Base-by-base conservation (phyloP, 1,139 yeast species). In the Pichia sp. region DNA sequence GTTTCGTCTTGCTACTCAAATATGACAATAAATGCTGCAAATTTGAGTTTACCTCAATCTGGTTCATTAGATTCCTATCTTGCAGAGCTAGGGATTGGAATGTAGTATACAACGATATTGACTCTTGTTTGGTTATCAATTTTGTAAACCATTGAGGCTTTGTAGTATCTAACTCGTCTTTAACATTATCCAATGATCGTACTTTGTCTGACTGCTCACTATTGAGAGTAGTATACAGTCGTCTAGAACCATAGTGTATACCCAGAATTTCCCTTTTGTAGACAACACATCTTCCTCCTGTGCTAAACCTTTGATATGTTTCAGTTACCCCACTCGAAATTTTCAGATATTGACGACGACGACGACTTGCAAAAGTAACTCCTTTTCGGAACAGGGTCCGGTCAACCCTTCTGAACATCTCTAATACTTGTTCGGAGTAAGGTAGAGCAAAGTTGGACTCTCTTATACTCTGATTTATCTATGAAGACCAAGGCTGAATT, bases 1-100 rank as follows among this genome's bases (percentile, higher is more conserved):
- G 19, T 26, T 43, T n/a, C 3, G 34, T 19, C 31, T 41, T 16
- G 19, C 13, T 23, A 1, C 48, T 34, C 13, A 54, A 13, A 34
- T 34, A 54, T 29, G 58, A 45, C n/a, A 57, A 16, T 34, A 56
- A 47, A n/a, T 56, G 54, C 23, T 57, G 60, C 15, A 57, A 32
- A 53, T 57, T 57, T 8, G 54, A 47, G 8, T 45, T 47, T 5
- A 41, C 36, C 40, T 54, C 57, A 11, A 41, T 50, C 11, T 43
- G 36, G 4, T 45, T 45, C n/a, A 19, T 32, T n/a, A 49, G 5
- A n/a, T 44, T 8, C 10, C 38, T 26, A 29, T 50, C 32, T 7
- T 42, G 26, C 19, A 16, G 5, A 5, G 41, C 19, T 23, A 56
- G 11, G 7, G 32, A 11, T 50, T 51, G 26, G 30, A 54, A 56